Conservation (phyloP, 495 filamentous ascomycete species). For the Pyrenopolyporus hunteri region DNA sequence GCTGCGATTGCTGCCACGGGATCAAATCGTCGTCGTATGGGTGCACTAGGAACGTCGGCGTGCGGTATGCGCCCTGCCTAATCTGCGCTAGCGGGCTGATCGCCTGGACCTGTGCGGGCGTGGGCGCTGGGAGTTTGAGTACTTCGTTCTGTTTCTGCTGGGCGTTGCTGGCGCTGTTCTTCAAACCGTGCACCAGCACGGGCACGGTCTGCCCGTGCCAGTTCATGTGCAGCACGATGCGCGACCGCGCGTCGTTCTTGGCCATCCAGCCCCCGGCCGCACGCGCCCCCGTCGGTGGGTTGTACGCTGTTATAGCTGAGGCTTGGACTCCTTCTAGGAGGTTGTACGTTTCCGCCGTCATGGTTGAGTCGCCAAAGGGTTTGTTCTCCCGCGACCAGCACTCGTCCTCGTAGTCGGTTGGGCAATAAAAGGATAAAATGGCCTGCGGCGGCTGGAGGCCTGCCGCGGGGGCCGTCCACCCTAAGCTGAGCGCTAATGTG, state of each 20-base stretch:
- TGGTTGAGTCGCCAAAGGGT: constrained; percentile 12
- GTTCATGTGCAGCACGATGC: constrained; percentile 54
- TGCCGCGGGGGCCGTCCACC: constrained; percentile 42
- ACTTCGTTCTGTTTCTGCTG: background rate
- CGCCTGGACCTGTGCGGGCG: constrained; percentile 33
- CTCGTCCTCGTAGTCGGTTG: constrained; percentile 50
- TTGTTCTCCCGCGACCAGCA: constrained; percentile 21
- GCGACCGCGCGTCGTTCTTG: constrained; percentile 40
- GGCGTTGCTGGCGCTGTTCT: constrained; percentile 1
- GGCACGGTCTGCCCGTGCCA: constrained; percentile 51
- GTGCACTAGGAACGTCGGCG: constrained; percentile 58
- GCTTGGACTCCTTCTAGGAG: constrained; percentile 24
- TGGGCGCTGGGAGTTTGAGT: constrained; percentile 3
- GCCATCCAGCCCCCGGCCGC: constrained; percentile 18
- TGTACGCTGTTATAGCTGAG: constrained; percentile 15
- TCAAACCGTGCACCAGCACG: constrained; percentile 43
- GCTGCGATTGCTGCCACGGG: constrained; percentile 50
- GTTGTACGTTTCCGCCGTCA: constrained; percentile 11
- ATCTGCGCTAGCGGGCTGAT: constrained; percentile 52
- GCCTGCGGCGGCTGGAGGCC: constrained; percentile 54
- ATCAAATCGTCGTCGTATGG: constrained; percentile 54
- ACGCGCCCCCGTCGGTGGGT: constrained; percentile 2
- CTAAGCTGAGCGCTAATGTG: constrained; percentile 57
- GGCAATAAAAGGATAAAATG: constrained; percentile 61
- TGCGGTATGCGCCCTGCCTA: constrained; percentile 40